Evolutionary conservation across 2,329 filamentous ascomycete genomes (phyloP).

Genomic region (Teratosphaeriaceae sp.): DNA sequence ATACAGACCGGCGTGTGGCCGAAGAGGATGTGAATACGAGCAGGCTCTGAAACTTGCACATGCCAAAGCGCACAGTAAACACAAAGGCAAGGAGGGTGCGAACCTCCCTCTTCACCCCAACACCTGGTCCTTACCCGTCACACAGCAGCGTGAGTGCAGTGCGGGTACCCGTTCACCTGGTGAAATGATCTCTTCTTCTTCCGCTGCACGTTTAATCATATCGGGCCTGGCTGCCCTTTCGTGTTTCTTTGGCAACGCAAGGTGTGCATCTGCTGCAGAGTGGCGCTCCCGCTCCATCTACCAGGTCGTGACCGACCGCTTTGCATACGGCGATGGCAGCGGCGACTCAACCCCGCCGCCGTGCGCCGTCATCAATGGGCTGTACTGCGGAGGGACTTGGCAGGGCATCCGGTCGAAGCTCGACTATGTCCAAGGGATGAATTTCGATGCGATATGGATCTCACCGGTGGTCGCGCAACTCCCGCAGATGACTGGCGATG

Average conservation of each 20-base stretch:
- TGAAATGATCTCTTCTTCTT: slow-evolving; percentile 1
- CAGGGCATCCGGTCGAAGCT: slow-evolving; percentile 35
- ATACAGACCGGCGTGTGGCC: too few relatives aligned
- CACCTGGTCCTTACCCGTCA: background rate
- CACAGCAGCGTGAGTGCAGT: background rate
- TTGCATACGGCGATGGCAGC: slow-evolving; percentile 23
- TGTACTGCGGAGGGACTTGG: slow-evolving; percentile 36
- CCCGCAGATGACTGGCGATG: slow-evolving; percentile 35
- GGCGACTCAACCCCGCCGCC: slow-evolving; percentile 8
- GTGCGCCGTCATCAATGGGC: slow-evolving; percentile 23
- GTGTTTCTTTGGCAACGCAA: slow-evolving; percentile 2
- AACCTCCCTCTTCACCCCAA: background rate
- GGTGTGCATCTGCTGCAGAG: slow-evolving; percentile 29
- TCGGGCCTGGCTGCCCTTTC: slow-evolving; percentile 4
- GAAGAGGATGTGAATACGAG: background rate
- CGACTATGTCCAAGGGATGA: slow-evolving; percentile 38
- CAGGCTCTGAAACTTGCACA: background rate
- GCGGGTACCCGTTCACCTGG: background rate
- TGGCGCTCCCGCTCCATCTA: slow-evolving; percentile 35
- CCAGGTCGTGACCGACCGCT: slow-evolving; percentile 35
- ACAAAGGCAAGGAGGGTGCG: too few relatives aligned
- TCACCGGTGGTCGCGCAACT: slow-evolving; percentile 40
- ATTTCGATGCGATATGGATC: slow-evolving; percentile 45
- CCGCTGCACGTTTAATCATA: slow-evolving; percentile 1
- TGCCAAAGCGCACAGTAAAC: too few relatives aligned